Evolutionary conservation across 257 asterid species (phyloP).

Genomic region (Fraxinus pennsylvanica): DNA sequence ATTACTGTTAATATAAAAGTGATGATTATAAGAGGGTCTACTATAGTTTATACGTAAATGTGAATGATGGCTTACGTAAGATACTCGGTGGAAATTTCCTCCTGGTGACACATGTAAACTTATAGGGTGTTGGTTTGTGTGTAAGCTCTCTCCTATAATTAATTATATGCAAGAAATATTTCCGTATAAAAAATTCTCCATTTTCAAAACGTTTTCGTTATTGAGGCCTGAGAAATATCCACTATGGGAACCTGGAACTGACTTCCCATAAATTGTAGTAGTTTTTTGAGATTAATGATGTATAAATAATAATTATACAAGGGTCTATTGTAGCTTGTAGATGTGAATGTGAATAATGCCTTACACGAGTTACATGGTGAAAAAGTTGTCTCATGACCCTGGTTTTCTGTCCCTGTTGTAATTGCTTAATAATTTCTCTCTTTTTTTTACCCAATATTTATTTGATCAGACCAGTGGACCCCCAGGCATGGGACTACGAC

Average conservation of each 20-base stretch:
- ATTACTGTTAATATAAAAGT: too few relatives aligned
- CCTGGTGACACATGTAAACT: not conserved
- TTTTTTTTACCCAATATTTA: not conserved
- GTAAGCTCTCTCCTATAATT: not conserved
- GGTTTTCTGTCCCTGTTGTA: constrained; percentile 12
- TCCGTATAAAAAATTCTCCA: not conserved
- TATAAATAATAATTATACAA: not conserved
- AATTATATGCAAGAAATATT: not conserved
- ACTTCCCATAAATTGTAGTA: not conserved
- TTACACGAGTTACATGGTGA: constrained; percentile 17
- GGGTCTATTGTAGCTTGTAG: not conserved
- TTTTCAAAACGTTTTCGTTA: not conserved
- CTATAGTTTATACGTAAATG: not conserved
- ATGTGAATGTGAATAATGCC: constrained; percentile 4
- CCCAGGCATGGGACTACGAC: constrained; percentile 74
- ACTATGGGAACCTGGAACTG: not conserved
- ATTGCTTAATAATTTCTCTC: constrained; percentile 22
- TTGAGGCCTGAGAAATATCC: not conserved
- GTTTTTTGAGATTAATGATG: not conserved
- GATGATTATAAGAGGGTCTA: not conserved
- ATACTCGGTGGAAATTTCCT: constrained; percentile 8
- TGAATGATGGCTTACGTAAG: constrained; percentile 5
- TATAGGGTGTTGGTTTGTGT: not conserved
- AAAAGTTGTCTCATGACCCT: not conserved
- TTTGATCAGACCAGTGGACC: constrained; percentile 71